These are phyloP conservation scores for Balamuthia mandrillaris DNA, from an alignment of 208 protist genomes.

Conservation along the genomic window DNA sequence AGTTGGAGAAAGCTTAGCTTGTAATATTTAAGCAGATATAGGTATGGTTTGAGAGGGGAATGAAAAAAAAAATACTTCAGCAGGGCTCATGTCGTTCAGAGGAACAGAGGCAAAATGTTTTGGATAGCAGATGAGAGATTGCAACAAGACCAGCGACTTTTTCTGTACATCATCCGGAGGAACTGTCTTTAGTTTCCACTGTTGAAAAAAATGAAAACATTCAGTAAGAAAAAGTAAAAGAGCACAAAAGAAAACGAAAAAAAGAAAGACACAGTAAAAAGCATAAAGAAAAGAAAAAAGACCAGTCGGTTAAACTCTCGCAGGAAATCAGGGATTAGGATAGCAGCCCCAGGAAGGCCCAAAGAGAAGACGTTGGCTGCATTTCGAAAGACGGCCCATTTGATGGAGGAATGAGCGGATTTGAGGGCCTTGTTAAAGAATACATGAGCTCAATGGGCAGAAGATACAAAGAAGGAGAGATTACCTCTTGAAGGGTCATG, in stretches of 20 bases:
- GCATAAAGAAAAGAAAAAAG: background rate
- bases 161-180: conserved; percentile 32
- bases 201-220: background rate
- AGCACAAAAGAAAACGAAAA: background rate
- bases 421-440: background rate
- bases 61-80: background rate
- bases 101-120: background rate
- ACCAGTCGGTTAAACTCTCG: conserved; percentile 38
- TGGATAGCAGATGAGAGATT: conserved; percentile 28
- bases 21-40: background rate
- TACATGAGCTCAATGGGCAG: too few relatives aligned
- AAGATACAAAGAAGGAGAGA: background rate
- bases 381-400: conserved; percentile 35
- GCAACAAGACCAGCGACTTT: conserved; percentile 4
- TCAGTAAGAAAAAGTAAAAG: background rate
- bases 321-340: conserved; percentile 37
- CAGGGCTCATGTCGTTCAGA: background rate
- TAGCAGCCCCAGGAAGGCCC: background rate
- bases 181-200: conserved; percentile 15
- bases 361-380: conserved; percentile 32
- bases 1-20: background rate
- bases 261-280: background rate
- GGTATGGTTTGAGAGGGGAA: too few relatives aligned
- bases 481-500: background rate
- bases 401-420: background rate